These are phyloP conservation scores for Bacterosira constricta DNA, from an alignment of 108 stramenopile genomes.

Conservation along the genomic window DNA sequence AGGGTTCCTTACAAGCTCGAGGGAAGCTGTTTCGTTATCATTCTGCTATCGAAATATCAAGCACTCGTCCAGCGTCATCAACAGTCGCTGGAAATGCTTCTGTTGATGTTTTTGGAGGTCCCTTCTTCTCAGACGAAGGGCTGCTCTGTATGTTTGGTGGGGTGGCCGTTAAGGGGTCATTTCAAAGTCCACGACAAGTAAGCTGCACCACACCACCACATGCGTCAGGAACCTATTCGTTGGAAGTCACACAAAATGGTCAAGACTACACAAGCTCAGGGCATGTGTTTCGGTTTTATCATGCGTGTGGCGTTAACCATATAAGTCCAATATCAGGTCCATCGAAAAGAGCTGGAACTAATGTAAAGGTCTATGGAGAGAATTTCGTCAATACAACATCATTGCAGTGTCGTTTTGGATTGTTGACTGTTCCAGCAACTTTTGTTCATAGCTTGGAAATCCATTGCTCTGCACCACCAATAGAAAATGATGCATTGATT, in stretches of 20 bases:
- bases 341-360: conserved; percentile 57
- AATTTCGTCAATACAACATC: conserved; percentile 65
- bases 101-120: conserved; percentile 63
- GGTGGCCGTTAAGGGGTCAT: conserved; percentile 44
- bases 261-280: conserved; percentile 65
- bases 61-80: conserved; percentile 51
- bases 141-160: conserved; percentile 67
- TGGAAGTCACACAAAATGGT: conserved; percentile 73
- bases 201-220: conserved; percentile 65
- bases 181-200: conserved; percentile 40
- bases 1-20: conserved; percentile 12
- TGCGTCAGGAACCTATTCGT: conserved; percentile 49
- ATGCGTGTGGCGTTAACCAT: conserved; percentile 25
- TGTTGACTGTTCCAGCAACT: conserved; percentile 49
- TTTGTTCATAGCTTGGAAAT: conserved; percentile 53
- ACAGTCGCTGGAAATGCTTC: conserved; percentile 62
- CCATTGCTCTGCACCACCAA: conserved; percentile 58
- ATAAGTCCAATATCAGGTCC: conserved; percentile 60
- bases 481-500: conserved; percentile 18
- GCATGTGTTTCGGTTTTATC: conserved; percentile 54
- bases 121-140: conserved; percentile 44
- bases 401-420: conserved; percentile 66
- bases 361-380: conserved; percentile 59
- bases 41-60: conserved; percentile 26
- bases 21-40: conserved; percentile 58